Evolutionary conservation across 177 flowering plant species (phyloP), one percentile per base, ranked within the genome.

Genomic region (Vitis hybrid): DNA sequence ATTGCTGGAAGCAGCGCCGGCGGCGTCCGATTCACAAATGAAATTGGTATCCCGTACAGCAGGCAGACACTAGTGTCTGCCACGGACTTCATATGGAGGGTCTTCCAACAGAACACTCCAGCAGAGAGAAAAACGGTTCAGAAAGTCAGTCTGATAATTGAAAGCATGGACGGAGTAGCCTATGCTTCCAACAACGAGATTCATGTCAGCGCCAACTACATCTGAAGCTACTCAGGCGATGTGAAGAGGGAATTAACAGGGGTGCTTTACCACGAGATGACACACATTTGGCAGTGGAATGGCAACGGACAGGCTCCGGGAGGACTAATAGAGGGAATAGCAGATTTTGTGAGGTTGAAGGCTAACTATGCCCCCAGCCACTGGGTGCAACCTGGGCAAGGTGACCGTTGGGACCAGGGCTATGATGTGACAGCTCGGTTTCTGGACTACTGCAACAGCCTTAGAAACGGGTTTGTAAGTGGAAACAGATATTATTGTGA

Each of bases 151-250:
- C 14, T 82, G 16, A 48, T 77, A 61, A 52, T 82, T 19, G 83
- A 82, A 13, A 56, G 64, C 45, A 68, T 70, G 70, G 74, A 75
- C 14, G 79, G 79, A 0, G 74, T 82, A 0, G 81, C 85, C 0
- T 82, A 56, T 16, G 16, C 78, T 2, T 15, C 0, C 56, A 60
- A 48, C 52, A 45, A 70, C 9, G 73, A 70, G 26, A 60, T 69
- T 11, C 72, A 60, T 21, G 11, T 60, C 3, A 60, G 59, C 22
- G 45, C 48, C 4, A 9, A 69, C 10, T 69, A 60, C 56, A 69
- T 69, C 14, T 5, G 9, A 15, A 10, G 9, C 57, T 69, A 69
- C 50, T 1, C 13, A 9, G 65, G 72, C 5, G 58, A 69, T 15
- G 39, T 69, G 19, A 55, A 51, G 10, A 12, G 29, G 21, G 72